These are phyloP conservation scores for Allium cepa DNA, from an alignment of 106 monocot genomes.

Conservation along the genomic window DNA sequence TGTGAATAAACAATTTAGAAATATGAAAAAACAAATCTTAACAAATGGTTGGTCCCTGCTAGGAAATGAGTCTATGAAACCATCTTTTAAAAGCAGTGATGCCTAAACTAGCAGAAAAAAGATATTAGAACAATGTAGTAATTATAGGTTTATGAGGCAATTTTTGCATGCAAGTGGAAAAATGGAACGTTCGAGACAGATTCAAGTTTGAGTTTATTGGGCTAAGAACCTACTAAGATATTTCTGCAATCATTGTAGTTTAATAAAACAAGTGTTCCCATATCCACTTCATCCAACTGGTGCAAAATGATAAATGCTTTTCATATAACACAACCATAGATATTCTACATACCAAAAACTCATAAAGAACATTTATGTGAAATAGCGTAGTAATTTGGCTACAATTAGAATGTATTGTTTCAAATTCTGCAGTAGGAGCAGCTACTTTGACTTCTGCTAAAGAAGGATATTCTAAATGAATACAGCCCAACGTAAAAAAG, in stretches of 20 bases:
- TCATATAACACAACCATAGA: background rate
- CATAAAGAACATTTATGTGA: background rate
- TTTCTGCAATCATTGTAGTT: too few relatives aligned
- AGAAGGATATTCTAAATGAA: constrained; percentile 76
- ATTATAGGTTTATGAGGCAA: too few relatives aligned
- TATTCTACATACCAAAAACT: too few relatives aligned
- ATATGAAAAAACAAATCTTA: constrained; percentile 23
- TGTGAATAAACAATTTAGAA: background rate
- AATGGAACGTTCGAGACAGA: too few relatives aligned
- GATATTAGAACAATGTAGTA: too few relatives aligned
- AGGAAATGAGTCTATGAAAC: constrained; percentile 72
- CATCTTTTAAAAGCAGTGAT: constrained; percentile 71
- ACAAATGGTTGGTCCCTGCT: constrained; percentile 45
- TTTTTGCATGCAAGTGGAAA: too few relatives aligned
- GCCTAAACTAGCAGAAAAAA: constrained; percentile 22
- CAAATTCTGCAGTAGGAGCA: constrained; percentile 95
- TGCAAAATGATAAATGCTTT: background rate
- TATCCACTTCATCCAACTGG: constrained; percentile 99
- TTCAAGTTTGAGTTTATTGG: too few relatives aligned
- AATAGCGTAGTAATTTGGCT: constrained; percentile 40
- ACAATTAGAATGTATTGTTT: constrained; percentile 85
- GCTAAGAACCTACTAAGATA: too few relatives aligned
- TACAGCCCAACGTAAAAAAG: constrained; percentile 93
- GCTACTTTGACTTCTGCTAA: constrained; percentile 90
- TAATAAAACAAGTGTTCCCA: constrained; percentile 60